A percentile compares a stretch with the other conserved stretches of the same genome.
phyloP scores from a whole-genome alignment of 2,329 filamentous ascomycete genomes.

The Scleromitrula shiraiana region DNA sequence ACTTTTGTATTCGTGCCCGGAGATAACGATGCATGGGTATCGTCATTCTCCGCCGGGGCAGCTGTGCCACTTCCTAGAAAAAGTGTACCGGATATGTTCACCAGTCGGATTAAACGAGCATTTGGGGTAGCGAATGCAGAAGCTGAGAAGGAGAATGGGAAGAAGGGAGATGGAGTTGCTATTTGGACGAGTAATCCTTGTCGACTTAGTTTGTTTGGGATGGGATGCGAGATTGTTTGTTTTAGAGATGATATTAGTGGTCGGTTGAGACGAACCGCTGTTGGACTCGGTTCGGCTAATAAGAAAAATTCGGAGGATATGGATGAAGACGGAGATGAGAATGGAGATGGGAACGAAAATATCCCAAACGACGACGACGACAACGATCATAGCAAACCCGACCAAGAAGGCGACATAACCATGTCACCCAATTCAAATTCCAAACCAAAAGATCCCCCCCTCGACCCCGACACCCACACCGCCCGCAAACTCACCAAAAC shows the following conservation, averaged over 20 bases:
- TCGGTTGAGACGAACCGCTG: conserved; percentile 66
- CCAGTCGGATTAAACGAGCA: conserved; percentile 71
- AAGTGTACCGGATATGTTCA: conserved; percentile 80
- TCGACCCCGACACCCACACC: conserved; percentile 40
- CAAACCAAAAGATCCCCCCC: too few species aligned
- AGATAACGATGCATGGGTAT: conserved; percentile 96
- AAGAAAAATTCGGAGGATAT: not conserved
- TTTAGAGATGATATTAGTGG: conserved; percentile 81
- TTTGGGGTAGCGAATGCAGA: conserved; percentile 75
- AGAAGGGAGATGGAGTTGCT: conserved; percentile 57
- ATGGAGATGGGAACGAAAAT: conserved; percentile 25
- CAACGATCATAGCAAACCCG: not conserved
- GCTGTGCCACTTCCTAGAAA: conserved; percentile 62
- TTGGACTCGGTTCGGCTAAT: conserved; percentile 49
- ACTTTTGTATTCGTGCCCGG: conserved; percentile 92
- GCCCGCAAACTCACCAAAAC: conserved; percentile 83
- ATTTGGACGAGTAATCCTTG: conserved; percentile 87
- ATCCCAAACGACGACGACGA: conserved; percentile 12
- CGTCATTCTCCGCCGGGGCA: conserved; percentile 70
- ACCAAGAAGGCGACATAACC: conserved; percentile 8
- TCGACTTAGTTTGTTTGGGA: conserved; percentile 76
- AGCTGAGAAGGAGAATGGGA: conserved; percentile 40
- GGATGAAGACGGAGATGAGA: conserved; percentile 19
- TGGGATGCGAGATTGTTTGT: conserved; percentile 77
- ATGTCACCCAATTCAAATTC: too few species aligned